A percentile compares a stretch with the other conserved stretches of the same genome.
phyloP scores from a whole-genome alignment of 331 rosid species.

The Prunus yedoensis region DNA sequence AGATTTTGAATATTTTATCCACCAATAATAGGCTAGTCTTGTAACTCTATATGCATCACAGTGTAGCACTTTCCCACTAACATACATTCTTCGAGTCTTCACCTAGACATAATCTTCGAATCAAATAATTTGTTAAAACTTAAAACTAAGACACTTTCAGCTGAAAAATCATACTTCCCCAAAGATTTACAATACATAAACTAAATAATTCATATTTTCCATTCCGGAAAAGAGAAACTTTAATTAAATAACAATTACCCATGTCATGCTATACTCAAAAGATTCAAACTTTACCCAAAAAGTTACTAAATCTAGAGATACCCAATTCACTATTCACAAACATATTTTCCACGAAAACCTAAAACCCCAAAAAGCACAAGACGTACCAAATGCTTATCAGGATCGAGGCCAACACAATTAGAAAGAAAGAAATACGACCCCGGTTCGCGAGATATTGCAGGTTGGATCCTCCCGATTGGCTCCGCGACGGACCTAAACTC shows the following conservation, averaged over 20 bases:
- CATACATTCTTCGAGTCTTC: neutral
- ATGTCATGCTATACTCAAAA: neutral
- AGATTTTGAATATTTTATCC: neutral
- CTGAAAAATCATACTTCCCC: neutral
- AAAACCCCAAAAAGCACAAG: neutral
- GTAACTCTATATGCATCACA: neutral
- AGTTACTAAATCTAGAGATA: neutral
- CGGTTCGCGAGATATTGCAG: constrained; percentile 79
- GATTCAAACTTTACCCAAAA: neutral
- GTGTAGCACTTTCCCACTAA: neutral
- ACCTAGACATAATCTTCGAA: neutral
- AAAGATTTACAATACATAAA: neutral
- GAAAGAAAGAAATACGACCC: constrained; percentile 95
- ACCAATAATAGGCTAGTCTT: neutral
- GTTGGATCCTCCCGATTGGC: constrained; percentile 86
- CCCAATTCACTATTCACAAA: neutral
- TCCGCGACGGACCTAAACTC: constrained; percentile 94
- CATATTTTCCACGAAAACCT: neutral
- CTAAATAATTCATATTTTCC: neutral
- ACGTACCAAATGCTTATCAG: constrained; percentile 55
- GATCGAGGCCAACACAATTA: constrained; percentile 53
- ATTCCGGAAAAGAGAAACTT: neutral
- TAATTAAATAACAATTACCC: neutral
- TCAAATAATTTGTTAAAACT: neutral
- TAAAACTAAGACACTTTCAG: neutral